Conservation (phyloP, 108 stramenopile species). For the Nitzschia putrida region DNA sequence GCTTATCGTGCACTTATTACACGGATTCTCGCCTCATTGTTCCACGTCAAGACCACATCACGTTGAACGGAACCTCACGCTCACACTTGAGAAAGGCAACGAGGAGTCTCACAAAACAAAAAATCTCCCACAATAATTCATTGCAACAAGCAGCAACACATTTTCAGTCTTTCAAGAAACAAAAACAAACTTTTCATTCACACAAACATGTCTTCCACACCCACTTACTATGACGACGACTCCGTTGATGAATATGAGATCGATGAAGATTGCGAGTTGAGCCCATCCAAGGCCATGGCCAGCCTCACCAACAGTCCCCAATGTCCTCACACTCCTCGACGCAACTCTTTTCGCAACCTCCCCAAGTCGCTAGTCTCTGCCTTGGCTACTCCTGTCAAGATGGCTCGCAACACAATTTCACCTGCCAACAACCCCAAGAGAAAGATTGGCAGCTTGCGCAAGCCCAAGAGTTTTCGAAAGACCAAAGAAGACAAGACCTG, state of each 20-base stretch:
- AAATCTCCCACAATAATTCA: too few relatives aligned
- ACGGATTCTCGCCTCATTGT: too few relatives aligned
- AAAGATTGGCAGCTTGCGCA: neutral
- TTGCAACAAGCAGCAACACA: too few relatives aligned
- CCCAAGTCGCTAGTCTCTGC: neutral
- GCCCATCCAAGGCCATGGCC: neutral
- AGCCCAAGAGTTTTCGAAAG: conserved; percentile 1
- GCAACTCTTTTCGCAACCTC: neutral
- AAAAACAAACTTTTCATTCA: too few relatives aligned
- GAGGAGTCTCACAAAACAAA: too few relatives aligned
- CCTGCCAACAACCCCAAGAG: neutral
- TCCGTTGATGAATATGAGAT: neutral
- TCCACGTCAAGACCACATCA: too few relatives aligned
- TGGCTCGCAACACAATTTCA: neutral
- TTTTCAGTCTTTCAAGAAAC: too few relatives aligned
- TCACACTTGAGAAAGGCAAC: too few relatives aligned
- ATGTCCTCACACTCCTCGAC: neutral
- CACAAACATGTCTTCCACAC: too few relatives aligned
- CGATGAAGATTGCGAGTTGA: neutral
- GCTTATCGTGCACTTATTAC: too few relatives aligned
- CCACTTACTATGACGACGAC: too few relatives aligned
- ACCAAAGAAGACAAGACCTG: neutral
- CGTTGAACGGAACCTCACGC: too few relatives aligned
- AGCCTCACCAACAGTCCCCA: conserved; percentile 6
- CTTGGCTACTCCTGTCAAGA: conserved; percentile 11